Base-by-base conservation (phyloP, 148 eudicot genomes). In the Bassia scoparia region DNA sequence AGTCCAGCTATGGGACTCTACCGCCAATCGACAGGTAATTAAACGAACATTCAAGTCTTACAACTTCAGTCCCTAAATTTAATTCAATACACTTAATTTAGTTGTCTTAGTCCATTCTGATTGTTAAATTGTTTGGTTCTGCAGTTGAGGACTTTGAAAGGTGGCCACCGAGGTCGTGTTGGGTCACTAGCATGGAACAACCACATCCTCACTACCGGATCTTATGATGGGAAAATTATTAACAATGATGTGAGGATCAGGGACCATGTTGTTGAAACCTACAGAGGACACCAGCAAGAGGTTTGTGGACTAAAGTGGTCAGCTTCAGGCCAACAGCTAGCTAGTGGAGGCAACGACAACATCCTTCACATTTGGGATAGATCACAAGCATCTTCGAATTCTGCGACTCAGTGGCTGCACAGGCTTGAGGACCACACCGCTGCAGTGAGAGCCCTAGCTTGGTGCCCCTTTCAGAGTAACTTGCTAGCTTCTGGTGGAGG, bases 381-480 rank as follows among this genome's bases (percentile, higher is more conserved):
- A 37, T 85, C 98, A 3, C 41, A 65, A 68, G 92, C 93, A 8
- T 90, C 92, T 44, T 84, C 91, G 10, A 88, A 81, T 27, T 81
- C 94, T 2, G 72, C 93, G 1, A 88, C 91, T 8, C 96, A 89
- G 75, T 94, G 87, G 85, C 88, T 91, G 26, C 97, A 94, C 83
- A 82, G 97, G 86, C 89, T 94, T 3, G 90, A 89, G 75, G 97
- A 94, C 67, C 98, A 94, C 74, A 89, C 93, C 0, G 98, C 98
- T 44, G 97, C 97, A 17, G 98, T 94, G 5, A 91, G 87, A 82
- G 97, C 98, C 34, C 93, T 94, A 5, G 93, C 98, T 43, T 89
- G 97, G 98, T 91, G 97, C 71, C 97, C 98, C 0, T 94, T 94
- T 87, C 96, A 91, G 85, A 82, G 93, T 61, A 94, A 94, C 69